Base-by-base conservation (phyloP, 2,329 filamentous ascomycete species). In the Plenodomus tracheiphilus region DNA sequence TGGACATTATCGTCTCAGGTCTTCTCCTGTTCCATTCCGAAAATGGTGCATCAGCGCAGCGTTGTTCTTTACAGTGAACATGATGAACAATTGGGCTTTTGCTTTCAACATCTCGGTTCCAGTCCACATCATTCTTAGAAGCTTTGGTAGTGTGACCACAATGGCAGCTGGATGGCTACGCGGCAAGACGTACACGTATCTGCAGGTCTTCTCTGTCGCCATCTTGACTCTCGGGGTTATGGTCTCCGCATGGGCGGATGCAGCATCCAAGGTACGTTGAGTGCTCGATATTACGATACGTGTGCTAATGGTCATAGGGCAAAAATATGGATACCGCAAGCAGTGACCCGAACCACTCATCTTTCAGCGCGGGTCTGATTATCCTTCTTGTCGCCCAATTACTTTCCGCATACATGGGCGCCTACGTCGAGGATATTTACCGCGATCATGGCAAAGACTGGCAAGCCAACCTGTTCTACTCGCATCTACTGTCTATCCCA, bases 61-160 rank as follows among this genome's bases (percentile, higher is more conserved):
- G 3, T 83, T 97, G 61, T 97, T 97, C 75, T 94, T 96, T 71
- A 83, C 83, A 54, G 94, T 99, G 74, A 99, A 97, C 65, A 85
- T 97, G 49, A 77, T 99, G 67, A 99, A 99, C 75, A 99, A 99
- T 65, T 93, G 93, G 79, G 94, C 93, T 6, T 99, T 99, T 72
- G 92, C 91, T 54, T 99, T 97, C 75, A 86, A 91, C 62, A 97
- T 99, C 47, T 96, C 91, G 6, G 91, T 99, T 0, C 94, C 94
- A 1, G 85, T 99, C 41, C 94, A 99, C 69, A 99, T 99, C 63
- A 97, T 99, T 59, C 79, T 99, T 22, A 85, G 94, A 44, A 97
- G 92, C 41, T 96, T 93, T 41, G 94, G 94, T 15, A 96, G 92
- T 63, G 95, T 97, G 54, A 95, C 92, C 4, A 97, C 94, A 8